phyloP scores from a whole-genome alignment of 192 early-diverging fungal genomes.

The Entophlyctis helioformis region DNA sequence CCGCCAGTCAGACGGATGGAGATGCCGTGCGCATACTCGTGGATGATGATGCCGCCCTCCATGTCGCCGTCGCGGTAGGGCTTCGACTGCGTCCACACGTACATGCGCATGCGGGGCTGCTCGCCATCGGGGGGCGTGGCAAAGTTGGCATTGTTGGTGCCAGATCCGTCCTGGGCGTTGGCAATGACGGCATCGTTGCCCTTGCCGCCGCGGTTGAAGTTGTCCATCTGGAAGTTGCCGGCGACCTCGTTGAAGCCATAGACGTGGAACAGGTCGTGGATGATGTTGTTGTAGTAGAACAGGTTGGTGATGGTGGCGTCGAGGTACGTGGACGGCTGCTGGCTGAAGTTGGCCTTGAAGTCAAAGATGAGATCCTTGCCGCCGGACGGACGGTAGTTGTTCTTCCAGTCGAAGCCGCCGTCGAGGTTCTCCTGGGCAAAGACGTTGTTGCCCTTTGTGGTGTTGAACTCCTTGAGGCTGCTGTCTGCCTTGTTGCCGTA shows the following conservation, averaged over 20 bases:
- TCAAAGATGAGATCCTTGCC: constrained; percentile 50
- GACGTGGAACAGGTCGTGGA: constrained; percentile 80
- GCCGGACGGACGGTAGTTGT: constrained; percentile 67
- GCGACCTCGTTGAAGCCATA: constrained; percentile 87
- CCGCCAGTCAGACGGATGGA: constrained; percentile 87
- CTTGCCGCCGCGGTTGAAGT: constrained; percentile 65
- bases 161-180: constrained; percentile 84
- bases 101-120: constrained; percentile 89
- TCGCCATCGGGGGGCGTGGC: constrained; percentile 91
- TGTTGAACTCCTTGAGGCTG: constrained; percentile 43
- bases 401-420: constrained; percentile 58
- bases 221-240: constrained; percentile 91
- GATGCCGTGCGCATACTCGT: constrained; percentile 92
- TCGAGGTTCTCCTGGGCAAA: constrained; percentile 74
- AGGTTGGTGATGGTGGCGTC: constrained; percentile 74
- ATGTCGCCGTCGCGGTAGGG: constrained; percentile 77
- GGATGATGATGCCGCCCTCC: constrained; percentile 84
- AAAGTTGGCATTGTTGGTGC: constrained; percentile 91
- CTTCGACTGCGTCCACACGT: constrained; percentile 67
- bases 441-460: constrained; percentile 85
- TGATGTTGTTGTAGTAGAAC: constrained; percentile 85
- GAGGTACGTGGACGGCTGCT: constrained; percentile 57
- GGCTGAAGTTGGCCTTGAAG: constrained; percentile 51
- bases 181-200: constrained; percentile 81
- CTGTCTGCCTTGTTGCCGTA: constrained; percentile 33